Conservation (phyloP, 108 stramenopile species). For the Heterococcus sp. region DNA sequence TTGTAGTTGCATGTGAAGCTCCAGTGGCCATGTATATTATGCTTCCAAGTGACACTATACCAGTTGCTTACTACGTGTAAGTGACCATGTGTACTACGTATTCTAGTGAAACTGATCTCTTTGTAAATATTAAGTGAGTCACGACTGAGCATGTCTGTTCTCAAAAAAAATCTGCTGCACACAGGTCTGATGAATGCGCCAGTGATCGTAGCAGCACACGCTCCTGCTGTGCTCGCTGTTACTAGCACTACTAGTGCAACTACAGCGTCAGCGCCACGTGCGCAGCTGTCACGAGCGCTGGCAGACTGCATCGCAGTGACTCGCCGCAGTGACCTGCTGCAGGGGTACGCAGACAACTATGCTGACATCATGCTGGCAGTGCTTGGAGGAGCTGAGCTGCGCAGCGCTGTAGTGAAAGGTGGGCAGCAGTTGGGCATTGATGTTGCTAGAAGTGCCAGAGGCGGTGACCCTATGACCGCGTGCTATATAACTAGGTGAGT, state of each 20-base stretch:
- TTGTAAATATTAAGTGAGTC: no score
- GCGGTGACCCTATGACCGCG: slow-evolving; percentile 27
- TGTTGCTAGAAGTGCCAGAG: neutral
- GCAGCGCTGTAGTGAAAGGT: no score
- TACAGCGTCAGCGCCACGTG: neutral
- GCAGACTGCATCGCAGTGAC: slow-evolving; percentile 52
- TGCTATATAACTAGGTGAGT: slow-evolving; percentile 66
- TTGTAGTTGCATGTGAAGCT: no score
- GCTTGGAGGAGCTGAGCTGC: neutral
- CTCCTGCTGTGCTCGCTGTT: slow-evolving; percentile 45
- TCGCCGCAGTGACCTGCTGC: slow-evolving; percentile 7
- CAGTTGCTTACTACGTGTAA: no score
- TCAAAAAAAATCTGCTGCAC: no score
- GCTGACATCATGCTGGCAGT: neutral
- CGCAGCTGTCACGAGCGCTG: slow-evolving; percentile 43
- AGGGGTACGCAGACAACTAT: neutral
- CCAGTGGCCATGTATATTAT: no score
- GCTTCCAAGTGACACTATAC: no score
- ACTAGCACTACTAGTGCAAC: neutral
- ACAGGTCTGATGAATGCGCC: slow-evolving; percentile 3
- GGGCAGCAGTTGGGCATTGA: neutral
- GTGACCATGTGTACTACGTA: no score
- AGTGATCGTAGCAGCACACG: slow-evolving; percentile 50
- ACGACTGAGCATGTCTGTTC: no score
- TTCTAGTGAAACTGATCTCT: no score